Evolutionary conservation across 129 eudicot genomes (phyloP).

Genomic region (Centella asiatica): DNA sequence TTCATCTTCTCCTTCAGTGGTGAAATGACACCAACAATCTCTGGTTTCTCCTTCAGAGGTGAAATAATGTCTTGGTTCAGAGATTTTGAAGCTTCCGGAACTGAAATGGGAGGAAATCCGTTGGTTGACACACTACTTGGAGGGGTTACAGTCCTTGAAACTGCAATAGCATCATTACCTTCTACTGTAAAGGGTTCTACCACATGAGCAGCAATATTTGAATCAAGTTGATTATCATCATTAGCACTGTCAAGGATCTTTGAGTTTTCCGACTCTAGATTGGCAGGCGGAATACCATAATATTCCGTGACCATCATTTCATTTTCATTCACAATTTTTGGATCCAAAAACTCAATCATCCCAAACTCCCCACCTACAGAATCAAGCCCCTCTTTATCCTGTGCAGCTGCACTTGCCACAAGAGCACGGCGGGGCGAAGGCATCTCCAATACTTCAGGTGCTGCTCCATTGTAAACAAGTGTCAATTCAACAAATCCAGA

Average conservation of each 20-base stretch:
- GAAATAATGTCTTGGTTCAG: background rate
- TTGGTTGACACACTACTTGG: constrained; percentile 9
- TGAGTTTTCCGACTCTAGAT: constrained; percentile 9
- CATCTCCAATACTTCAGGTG: constrained; percentile 30
- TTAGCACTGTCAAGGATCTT: constrained; percentile 13
- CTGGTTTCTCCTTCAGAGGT: constrained; percentile 17
- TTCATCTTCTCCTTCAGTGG: background rate
- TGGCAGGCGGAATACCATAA: constrained; percentile 13
- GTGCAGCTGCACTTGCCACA: constrained; percentile 4
- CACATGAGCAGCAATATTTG: background rate
- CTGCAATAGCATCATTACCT: constrained; percentile 14
- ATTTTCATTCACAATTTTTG: constrained; percentile 31
- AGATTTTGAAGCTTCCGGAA: constrained; percentile 1
- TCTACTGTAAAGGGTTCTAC: constrained; percentile 13
- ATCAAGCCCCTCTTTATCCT: constrained; percentile 13
- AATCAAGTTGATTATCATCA: constrained; percentile 4
- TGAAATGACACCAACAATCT: background rate
- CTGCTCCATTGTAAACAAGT: constrained; percentile 29
- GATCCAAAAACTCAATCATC: constrained; percentile 38
- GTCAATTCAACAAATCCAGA: constrained; percentile 37
- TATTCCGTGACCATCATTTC: constrained; percentile 42
- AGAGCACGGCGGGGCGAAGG: constrained; percentile 5
- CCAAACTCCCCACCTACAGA: constrained; percentile 26
- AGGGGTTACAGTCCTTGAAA: constrained; percentile 5
- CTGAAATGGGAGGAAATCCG: constrained; percentile 7